phyloP scores from a whole-genome alignment of 108 stramenopile genomes.

The Bacterosira constricta region DNA sequence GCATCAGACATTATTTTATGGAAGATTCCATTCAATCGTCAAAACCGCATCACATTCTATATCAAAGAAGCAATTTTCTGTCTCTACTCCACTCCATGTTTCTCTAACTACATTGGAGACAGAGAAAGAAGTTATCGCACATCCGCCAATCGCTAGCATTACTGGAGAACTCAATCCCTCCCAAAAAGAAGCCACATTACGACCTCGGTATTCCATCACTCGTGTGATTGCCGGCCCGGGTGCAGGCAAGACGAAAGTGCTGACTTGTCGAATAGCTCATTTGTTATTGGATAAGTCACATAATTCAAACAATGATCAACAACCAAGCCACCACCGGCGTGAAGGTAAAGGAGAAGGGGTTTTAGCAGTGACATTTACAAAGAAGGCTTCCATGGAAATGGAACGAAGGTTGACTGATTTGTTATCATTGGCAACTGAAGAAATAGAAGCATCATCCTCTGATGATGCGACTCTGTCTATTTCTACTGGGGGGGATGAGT shows the following conservation, averaged over 20 bases:
- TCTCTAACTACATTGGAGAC: no score
- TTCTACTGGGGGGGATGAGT: background rate
- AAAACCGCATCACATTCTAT: no score
- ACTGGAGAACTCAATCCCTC: slow-evolving; percentile 65
- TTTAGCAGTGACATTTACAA: slow-evolving; percentile 93
- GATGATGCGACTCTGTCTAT: no score
- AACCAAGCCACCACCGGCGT: background rate
- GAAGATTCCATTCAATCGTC: no score
- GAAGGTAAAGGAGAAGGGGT: slow-evolving; percentile 37
- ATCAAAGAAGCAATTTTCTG: no score
- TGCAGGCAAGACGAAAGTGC: slow-evolving; percentile 89
- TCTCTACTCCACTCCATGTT: no score
- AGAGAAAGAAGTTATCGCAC: no score
- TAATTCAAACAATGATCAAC: slow-evolving; percentile 1
- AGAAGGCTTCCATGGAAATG: slow-evolving; percentile 92
- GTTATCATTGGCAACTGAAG: slow-evolving; percentile 12
- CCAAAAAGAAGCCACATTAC: slow-evolving; percentile 73
- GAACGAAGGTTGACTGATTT: slow-evolving; percentile 65
- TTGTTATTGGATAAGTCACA: slow-evolving; percentile 47
- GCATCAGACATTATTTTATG: no score
- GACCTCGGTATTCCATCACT: slow-evolving; percentile 58
- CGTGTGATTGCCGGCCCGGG: slow-evolving; percentile 91
- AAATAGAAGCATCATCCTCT: slow-evolving; percentile 1
- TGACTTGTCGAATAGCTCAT: slow-evolving; percentile 87
- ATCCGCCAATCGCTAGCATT: no score